phyloP scores from a whole-genome alignment of 208 protist species.

The Strigomonas galati region DNA sequence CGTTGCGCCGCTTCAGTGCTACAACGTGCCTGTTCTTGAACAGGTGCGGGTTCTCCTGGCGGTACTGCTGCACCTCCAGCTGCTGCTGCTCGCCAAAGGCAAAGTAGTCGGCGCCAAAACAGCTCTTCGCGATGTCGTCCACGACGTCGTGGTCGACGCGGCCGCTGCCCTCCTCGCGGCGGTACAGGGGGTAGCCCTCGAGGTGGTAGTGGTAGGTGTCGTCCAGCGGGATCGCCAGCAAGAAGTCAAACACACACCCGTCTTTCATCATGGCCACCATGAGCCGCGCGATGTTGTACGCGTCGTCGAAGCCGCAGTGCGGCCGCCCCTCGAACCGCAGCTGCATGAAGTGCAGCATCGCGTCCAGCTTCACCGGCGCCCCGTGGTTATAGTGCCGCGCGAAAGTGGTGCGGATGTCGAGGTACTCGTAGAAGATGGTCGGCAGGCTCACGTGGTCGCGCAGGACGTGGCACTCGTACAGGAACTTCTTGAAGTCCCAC shows the following conservation, averaged over 20 bases:
- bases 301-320: constrained; percentile 90
- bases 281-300: constrained; percentile 88
- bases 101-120: constrained; percentile 78
- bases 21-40: constrained; percentile 43
- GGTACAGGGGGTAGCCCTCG: constrained; percentile 66
- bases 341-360: constrained; percentile 71
- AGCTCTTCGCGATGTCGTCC: constrained; percentile 82
- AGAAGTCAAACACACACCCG: constrained; percentile 84
- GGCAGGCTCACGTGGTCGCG: constrained; percentile 76
- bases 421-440: constrained; percentile 85
- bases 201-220: constrained; percentile 65
- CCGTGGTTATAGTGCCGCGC: constrained; percentile 67
- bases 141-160: constrained; percentile 73
- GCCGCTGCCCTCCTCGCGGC: constrained; percentile 77
- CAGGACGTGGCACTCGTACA: constrained; percentile 71
- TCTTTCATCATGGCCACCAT: constrained; percentile 74
- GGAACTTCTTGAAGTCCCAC: constrained; percentile 85
- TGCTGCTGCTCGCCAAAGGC: constrained; percentile 60
- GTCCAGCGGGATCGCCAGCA: constrained; percentile 63
- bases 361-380: constrained; percentile 62
- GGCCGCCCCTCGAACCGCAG: constrained; percentile 78
- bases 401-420: constrained; percentile 88
- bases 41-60: constrained; percentile 37
- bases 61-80: constrained; percentile 49
- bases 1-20: constrained; percentile 38